Percentiles rank a stretch among this genome's conserved stretches.
Evolutionary conservation across 2,329 filamentous ascomycete genomes (phyloP).

Genomic region (Cytospora schulzeri): DNA sequence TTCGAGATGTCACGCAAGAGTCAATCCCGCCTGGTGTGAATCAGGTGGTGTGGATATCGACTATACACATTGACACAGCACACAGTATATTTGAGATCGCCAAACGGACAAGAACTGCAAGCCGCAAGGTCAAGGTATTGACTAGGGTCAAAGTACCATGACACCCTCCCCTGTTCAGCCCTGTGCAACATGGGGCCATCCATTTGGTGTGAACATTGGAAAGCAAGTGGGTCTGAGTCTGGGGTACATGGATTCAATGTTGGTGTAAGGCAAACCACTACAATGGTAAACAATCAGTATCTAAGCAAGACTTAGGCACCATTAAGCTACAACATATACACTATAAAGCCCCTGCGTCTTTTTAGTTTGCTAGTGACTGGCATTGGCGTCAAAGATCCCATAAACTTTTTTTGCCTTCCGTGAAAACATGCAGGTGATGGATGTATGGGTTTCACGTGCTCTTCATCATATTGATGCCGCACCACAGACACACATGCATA

Average conservation of each 20-base stretch:
- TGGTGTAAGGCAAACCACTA: background rate
- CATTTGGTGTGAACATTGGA: background rate
- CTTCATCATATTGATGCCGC: background rate
- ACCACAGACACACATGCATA: background rate
- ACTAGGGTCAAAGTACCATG: too few species aligned
- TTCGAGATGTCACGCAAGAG: background rate
- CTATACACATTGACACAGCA: background rate
- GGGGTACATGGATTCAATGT: background rate
- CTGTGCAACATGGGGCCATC: background rate
- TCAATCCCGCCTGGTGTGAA: constrained; percentile 6
- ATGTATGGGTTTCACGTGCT: background rate
- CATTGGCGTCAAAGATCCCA: background rate
- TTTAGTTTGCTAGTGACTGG: background rate
- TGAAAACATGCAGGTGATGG: too few species aligned
- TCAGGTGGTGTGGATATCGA: background rate
- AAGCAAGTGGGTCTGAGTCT: constrained; percentile 6
- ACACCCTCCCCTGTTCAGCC: constrained; percentile 8
- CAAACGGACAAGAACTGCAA: too few species aligned
- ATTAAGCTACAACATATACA: background rate
- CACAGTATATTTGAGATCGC: background rate
- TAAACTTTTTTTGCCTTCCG: background rate
- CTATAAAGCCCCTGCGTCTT: background rate
- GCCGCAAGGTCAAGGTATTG: background rate
- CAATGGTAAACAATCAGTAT: background rate
- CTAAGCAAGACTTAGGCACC: background rate